Conservation (phyloP, 1,284 basidiomycete genomes). For the Pterula multifida region DNA sequence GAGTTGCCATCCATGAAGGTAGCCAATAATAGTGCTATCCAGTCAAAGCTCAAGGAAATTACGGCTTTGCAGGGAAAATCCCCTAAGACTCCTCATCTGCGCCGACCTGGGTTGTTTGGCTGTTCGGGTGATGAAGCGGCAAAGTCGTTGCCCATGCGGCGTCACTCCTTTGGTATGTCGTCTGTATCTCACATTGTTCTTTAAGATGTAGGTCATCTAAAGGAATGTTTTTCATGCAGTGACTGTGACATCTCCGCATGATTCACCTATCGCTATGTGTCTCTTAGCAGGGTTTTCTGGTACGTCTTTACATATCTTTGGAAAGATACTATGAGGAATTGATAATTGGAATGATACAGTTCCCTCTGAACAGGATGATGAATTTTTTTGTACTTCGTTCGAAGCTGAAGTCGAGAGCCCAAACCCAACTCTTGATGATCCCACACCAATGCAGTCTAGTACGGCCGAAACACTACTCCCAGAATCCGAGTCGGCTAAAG, state of each 20-base stretch:
- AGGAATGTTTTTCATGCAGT: background rate
- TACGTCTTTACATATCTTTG: background rate
- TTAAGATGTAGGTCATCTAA: background rate
- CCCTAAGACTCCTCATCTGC: background rate
- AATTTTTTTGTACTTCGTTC: background rate
- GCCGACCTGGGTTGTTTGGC: background rate
- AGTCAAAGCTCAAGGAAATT: background rate
- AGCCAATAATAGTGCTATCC: background rate
- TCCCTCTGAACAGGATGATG: background rate
- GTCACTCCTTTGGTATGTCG: background rate
- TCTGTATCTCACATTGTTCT: background rate
- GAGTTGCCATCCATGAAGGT: background rate
- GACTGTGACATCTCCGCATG: background rate
- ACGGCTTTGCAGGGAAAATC: background rate
- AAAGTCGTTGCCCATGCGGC: background rate
- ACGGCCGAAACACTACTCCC: background rate
- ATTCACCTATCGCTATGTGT: constrained; percentile 1
- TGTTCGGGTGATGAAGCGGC: background rate
- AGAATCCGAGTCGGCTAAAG: background rate
- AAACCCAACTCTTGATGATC: background rate
- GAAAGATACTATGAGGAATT: background rate
- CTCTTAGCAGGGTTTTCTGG: background rate
- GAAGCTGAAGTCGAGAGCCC: background rate
- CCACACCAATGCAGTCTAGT: background rate
- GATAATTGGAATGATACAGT: background rate